Evolutionary conservation across 345 rosid species (phyloP), one percentile per base, ranked within the genome.

Genomic region (Brassica cretica): DNA sequence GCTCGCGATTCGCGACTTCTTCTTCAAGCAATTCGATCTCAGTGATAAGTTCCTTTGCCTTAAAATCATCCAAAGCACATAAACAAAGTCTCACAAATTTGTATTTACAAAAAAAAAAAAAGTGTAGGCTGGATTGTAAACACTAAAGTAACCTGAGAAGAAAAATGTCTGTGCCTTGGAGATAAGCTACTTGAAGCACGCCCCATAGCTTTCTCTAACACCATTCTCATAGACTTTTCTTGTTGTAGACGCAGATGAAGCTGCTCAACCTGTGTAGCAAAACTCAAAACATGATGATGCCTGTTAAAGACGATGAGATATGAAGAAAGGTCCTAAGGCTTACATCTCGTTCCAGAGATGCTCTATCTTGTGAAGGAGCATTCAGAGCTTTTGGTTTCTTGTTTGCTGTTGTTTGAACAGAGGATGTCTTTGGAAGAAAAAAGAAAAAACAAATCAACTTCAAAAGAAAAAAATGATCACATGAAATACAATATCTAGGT

Each of bases 181-280:
- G 98, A 94, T 78, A 94, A 80, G 61, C 90, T 89, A 70, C 97
- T 92, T 7, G 98, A 94, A 78, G 84, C 91, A 55, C 96, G 82
- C 3, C 98, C 97, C 96, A 90, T 94, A 60, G 94, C 88, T 80
- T 85, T 89, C 84, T 94, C 98, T 12, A 94, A 91, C 80, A 83
- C 82, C 71, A 75, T 25, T 49, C 92, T 86, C 94, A 90, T 89
- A 16, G 86, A 87, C 81, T 90, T 90, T 83, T 94, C 98, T 69
- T 92, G 88, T 78, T 90, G 97, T 75, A 94, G 73, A 72, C 86
- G 86, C 60, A 80, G 82, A 29, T 89, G 98, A 84, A 94, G 90
- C 83, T 86, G 89, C 84, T 89, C 93, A 74, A 92, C 88, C 97
- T 92, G 88, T 84, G 81, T 75, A 59, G 16, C 41, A 60, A 33